Evolutionary conservation across 768 basidiomycete species (phyloP), one percentile per base, ranked within the genome.

Genomic region (Lyophyllum decastes): DNA sequence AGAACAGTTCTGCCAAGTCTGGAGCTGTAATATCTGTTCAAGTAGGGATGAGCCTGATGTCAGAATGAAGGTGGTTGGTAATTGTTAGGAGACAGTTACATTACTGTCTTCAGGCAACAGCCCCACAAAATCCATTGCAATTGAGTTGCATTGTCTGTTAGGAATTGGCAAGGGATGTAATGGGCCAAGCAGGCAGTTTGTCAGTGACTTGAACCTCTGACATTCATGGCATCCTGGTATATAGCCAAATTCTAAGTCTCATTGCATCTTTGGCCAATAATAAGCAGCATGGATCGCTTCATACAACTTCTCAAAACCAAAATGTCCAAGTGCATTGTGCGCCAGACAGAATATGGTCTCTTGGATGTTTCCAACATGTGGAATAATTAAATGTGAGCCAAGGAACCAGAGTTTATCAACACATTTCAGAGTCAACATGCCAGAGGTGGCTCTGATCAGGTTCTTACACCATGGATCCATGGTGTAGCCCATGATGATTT

Each of bases 71-170:
- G 1, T 50, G 49, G 49, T 71, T 72, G 0, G 70, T 75, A 4
- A 76, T 69, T 0, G 64, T 64, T 10, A 64, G 11, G 2, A 72
- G 25, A 46, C 59, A 66, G 45, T 77, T 64, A n/a, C 30, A 66
- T 30, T 4, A 0, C 72, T 70, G n/a, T 41, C 40, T 7, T 41
- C 40, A n/a, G 16, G 40, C 17, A 41, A 17, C 10, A 0, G 65
- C 19, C 9, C 74, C 69, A 9, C 51, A 40, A 0, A 69, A 70
- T 1, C 75, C 41, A 0, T 69, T 70, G 0, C 73, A 2, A 41
- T 10, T 11, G 40, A 41, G 2, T 46, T 16, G 24, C 45, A n/a
- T 63, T 67, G 43, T 57, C 68, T 43, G 67, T 68, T 48, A 43
- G 69, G 4, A 63, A 67, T 17, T 68, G 66, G 69, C 16, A 49